Percentiles rank a stretch among this genome's conserved stretches.
phyloP scores from a whole-genome alignment of 2,329 filamentous ascomycete species.

The Tolypocladium capitatum region DNA sequence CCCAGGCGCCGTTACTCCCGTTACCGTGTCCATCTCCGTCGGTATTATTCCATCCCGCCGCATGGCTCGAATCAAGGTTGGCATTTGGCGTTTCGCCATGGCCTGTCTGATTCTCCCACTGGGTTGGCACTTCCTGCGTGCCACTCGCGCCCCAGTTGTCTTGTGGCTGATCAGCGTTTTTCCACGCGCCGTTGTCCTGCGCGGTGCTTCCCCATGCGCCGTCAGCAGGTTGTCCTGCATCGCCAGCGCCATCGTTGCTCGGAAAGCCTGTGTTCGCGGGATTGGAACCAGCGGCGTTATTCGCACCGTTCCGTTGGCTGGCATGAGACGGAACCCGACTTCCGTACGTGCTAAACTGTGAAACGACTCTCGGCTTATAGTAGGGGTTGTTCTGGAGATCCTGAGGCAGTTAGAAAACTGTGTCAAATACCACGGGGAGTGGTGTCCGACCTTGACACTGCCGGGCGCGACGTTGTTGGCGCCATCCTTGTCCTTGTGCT shows the following conservation, averaged over 20 bases:
- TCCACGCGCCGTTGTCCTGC: constrained; percentile 1
- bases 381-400: constrained; percentile 14
- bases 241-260: constrained; percentile 1
- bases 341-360: constrained; percentile 9
- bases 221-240: background rate
- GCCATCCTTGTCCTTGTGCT: constrained; percentile 11
- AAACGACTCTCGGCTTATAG: constrained; percentile 8
- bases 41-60: background rate
- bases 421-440: no score
- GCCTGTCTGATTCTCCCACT: background rate
- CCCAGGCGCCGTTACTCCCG: constrained; percentile 1
- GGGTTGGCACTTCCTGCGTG: background rate
- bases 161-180: constrained; percentile 1
- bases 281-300: constrained; percentile 1
- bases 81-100: background rate
- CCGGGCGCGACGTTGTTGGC: constrained; percentile 17
- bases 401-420: background rate
- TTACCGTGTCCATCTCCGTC: constrained; percentile 8
- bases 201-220: background rate
- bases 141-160: background rate
- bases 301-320: constrained; percentile 1
- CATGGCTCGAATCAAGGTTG: background rate
- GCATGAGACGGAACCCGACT: constrained; percentile 2
- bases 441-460: background rate
- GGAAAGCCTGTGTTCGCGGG: background rate